These are phyloP conservation scores for Oropetium thomaeum DNA, from an alignment of 176 grass and related monocot genomes.

Conservation along the genomic window DNA sequence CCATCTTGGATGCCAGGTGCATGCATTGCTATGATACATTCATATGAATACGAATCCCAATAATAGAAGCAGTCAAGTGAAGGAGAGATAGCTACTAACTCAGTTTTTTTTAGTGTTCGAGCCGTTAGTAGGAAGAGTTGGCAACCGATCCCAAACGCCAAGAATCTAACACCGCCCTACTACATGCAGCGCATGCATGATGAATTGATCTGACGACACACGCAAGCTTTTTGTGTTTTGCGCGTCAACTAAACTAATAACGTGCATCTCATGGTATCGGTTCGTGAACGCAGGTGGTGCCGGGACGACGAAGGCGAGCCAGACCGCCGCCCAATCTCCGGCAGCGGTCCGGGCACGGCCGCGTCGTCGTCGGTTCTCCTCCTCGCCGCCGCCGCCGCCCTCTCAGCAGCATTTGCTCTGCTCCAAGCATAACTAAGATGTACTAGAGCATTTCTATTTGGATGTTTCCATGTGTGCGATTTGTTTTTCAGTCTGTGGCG, in stretches of 20 bases:
- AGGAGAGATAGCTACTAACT: too few species aligned
- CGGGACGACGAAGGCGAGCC: slow-evolving; percentile 41
- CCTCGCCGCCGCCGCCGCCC: neutral
- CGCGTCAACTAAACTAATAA: too few species aligned
- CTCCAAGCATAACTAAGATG: slow-evolving; percentile 10
- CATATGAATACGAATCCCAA: too few species aligned
- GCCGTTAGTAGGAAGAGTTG: slow-evolving; percentile 22
- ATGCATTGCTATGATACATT: too few species aligned
- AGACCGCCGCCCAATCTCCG: neutral
- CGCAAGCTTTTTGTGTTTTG: too few species aligned
- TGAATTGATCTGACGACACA: too few species aligned
- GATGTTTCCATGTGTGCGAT: neutral
- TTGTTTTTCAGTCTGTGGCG: neutral
- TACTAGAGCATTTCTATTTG: neutral
- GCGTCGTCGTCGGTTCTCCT: neutral
- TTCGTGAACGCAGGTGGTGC: slow-evolving; percentile 13
- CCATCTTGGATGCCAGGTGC: too few species aligned
- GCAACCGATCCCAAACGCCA: slow-evolving; percentile 2
- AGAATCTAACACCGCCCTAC: neutral
- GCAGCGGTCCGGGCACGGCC: neutral
- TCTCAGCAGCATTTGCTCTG: slow-evolving; percentile 31
- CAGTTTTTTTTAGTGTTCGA: too few species aligned
- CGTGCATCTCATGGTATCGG: too few species aligned
- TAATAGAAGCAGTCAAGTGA: too few species aligned
- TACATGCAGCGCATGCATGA: neutral